Percentiles rank a stretch among this genome's conserved stretches.
These are phyloP conservation scores for Entomophthora muscae DNA, from an alignment of 371 early-diverging fungal genomes.

Conservation along the genomic window DNA sequence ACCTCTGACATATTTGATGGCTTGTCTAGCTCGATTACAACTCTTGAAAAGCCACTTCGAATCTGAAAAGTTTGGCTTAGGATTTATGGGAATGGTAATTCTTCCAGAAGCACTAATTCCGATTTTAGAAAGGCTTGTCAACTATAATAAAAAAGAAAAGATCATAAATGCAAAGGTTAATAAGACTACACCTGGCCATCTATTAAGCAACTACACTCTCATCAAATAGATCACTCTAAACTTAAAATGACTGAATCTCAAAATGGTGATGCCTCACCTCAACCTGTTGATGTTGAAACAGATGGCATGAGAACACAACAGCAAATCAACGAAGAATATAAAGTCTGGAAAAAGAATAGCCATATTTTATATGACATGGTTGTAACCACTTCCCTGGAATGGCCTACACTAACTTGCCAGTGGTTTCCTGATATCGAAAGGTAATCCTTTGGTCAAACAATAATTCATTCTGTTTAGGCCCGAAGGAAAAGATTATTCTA, in stretches of 20 bases:
- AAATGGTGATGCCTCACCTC: not conserved
- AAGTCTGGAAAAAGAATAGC: slow-evolving; percentile 98
- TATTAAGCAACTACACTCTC: no score
- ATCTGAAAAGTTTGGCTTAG: no score
- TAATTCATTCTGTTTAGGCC: slow-evolving; percentile 28
- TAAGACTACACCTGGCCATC: no score
- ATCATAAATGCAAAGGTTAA: no score
- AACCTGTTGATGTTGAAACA: not conserved
- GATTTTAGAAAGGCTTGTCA: no score
- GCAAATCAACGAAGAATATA: slow-evolving; percentile 88
- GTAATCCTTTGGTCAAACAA: slow-evolving; percentile 17
- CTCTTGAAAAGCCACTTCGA: no score
- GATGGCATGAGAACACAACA: slow-evolving; percentile 45
- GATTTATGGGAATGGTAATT: no score
- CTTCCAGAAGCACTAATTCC: no score
- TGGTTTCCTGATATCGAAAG: slow-evolving; percentile 91
- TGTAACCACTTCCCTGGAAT: slow-evolving; percentile 90
- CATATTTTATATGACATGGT: slow-evolving; percentile 96
- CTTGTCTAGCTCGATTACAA: no score
- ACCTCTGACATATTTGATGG: no score
- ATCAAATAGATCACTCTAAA: no score
- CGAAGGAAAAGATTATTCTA: slow-evolving; percentile 75
- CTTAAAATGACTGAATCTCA: not conserved
- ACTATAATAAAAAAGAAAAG: no score
- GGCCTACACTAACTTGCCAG: slow-evolving; percentile 96